These are phyloP conservation scores for Colletotrichum sansevieriae DNA, from an alignment of 2,329 filamentous ascomycete species.

Conservation along the genomic window DNA sequence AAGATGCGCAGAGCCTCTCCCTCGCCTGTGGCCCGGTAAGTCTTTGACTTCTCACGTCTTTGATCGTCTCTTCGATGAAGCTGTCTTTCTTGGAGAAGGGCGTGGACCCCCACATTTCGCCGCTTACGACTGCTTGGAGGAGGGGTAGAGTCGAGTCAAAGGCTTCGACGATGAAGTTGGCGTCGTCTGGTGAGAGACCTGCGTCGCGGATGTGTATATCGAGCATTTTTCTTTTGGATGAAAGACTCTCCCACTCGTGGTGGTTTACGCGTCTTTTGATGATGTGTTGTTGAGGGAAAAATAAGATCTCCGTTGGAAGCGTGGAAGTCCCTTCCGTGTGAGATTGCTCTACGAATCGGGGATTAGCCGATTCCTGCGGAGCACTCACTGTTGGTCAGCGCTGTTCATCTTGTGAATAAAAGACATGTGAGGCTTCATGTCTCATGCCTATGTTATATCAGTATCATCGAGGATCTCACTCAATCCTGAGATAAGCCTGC, in stretches of 20 bases:
- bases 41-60: conserved; percentile 45
- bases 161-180: conserved; percentile 48
- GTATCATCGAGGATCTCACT: no score
- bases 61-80: conserved; percentile 43
- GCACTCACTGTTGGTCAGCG: no score
- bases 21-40: conserved; percentile 43
- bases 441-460: no score
- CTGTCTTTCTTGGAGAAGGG: conserved; percentile 45
- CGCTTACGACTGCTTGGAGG: conserved; percentile 46
- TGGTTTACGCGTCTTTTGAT: neutral
- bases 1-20: conserved; percentile 46
- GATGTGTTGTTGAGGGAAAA: neutral
- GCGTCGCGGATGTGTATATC: conserved; percentile 46
- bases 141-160: conserved; percentile 49
- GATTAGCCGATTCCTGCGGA: no score
- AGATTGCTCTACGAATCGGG: neutral
- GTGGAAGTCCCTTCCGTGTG: neutral
- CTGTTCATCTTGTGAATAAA: no score
- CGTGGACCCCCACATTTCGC: conserved; percentile 47
- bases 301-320: no score
- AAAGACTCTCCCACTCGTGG: fast-evolving
- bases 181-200: conserved; percentile 44
- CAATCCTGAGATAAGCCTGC: no score
- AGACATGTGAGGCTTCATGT: no score
- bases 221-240: neutral